Conservation (phyloP, 192 early-diverging fungal species). For the Gaertneriomyces sp. region DNA sequence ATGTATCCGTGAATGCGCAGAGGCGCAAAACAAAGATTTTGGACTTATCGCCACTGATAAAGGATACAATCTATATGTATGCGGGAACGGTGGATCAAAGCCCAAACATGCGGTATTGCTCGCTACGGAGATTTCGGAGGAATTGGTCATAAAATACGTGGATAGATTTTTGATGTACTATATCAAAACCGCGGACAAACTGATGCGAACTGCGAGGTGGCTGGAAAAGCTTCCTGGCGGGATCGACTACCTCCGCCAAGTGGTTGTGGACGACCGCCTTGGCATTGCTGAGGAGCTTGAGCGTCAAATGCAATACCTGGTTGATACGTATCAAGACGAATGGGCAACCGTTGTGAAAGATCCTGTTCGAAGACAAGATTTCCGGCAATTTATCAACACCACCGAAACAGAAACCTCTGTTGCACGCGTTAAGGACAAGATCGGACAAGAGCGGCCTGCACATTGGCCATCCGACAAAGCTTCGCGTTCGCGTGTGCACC, state of each 20-base stretch:
- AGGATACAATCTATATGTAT: slow-evolving; percentile 67
- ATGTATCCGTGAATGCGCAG: slow-evolving; percentile 59
- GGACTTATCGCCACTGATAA: slow-evolving; percentile 68
- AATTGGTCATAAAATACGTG: slow-evolving; percentile 50
- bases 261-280: slow-evolving; percentile 61
- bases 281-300: slow-evolving; percentile 64
- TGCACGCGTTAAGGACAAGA: slow-evolving; percentile 52
- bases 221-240: slow-evolving; percentile 64
- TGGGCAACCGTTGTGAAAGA: slow-evolving; percentile 64
- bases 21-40: slow-evolving; percentile 46
- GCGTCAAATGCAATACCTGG: slow-evolving; percentile 60
- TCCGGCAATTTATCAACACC: slow-evolving; percentile 64
- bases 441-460: slow-evolving; percentile 62
- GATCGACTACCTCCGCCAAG: slow-evolving; percentile 59
- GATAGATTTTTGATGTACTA: slow-evolving; percentile 72
- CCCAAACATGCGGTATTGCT: slow-evolving; percentile 66
- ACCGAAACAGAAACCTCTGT: slow-evolving; percentile 45
- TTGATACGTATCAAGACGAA: slow-evolving; percentile 57
- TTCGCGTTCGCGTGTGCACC: not conserved
- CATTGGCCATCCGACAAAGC: slow-evolving; percentile 44
- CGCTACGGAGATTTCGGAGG: slow-evolving; percentile 50
- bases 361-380: slow-evolving; percentile 48
- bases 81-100: slow-evolving; percentile 64
- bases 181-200: slow-evolving; percentile 60
- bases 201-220: slow-evolving; percentile 65